Base-by-base conservation (phyloP, 2,329 filamentous ascomycete genomes). In the Fusarium graminum region DNA sequence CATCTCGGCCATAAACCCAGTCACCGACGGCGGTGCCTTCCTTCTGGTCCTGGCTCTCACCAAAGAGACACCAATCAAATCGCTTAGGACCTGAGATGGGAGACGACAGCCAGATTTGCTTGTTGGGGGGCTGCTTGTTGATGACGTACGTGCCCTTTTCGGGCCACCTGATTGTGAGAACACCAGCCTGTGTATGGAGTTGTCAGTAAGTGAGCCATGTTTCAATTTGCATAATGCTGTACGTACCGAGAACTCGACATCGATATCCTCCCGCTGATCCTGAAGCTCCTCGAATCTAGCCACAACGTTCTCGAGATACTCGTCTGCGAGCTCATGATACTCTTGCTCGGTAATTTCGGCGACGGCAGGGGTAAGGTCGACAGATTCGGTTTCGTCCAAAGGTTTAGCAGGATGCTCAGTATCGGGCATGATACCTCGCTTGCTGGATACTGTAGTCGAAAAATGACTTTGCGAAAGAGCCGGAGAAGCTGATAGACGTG, bases 81-180 rank as follows among this genome's bases (percentile, higher is more conserved):
- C 94, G 90, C 81, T 97, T 97, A 14, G 95, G 95, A 0, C 95
- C 95, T 7, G 92, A 94, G 52, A 93, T 83, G 6, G 95, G 95
- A 41, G 93, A 97, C 36, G 92, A 95, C 43, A 98, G 88, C 95
- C 95, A 99, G 75, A 99, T 97, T 77, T 91, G 95, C 83, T 93
- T 95, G 84, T 97, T 98, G 19, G 94, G 93, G 0, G 95, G 95
- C 79, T 99, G 95, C 80, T 99, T 99, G 86, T 99, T 99, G 80
- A 99, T 86, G 61, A 99, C 92, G 76, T 96, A 99, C 29, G 88
- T 94, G 64, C 94, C 93, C 49, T 88, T 82, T 13, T 84, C 81
- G 2, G 88, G 87, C 71, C 92, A 87, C 8, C 81, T 84, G 73
- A 98, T 83, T 65, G 89, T 93, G 71, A 98, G 85, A 55, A 98